Evolutionary conservation across 352 stramenopile genomes (phyloP).

Genomic region (Achlya hypogyna): DNA sequence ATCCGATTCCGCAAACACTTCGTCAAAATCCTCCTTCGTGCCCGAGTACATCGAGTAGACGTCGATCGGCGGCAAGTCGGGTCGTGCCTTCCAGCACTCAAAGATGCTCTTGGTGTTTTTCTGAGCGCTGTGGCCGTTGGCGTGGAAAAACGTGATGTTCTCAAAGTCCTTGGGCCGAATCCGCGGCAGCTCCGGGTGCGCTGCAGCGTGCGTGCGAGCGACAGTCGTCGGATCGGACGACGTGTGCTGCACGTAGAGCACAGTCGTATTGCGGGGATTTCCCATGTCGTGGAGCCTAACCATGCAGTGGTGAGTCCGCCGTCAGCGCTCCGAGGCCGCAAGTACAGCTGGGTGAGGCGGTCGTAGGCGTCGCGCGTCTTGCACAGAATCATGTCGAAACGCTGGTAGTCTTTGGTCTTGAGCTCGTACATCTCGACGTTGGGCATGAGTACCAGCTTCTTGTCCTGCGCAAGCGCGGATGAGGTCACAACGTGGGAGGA

Average conservation of each 20-base stretch:
- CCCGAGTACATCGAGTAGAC: conserved; percentile 32
- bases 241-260: conserved; percentile 1
- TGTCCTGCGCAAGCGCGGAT: neutral
- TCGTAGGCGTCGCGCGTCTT: conserved; percentile 17
- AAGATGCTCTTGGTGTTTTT: conserved; percentile 32
- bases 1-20: conserved; percentile 14
- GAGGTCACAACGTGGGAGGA: neutral
- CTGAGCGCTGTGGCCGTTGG: conserved; percentile 24
- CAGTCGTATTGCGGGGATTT: conserved; percentile 4
- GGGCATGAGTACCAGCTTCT: conserved; percentile 7
- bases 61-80: conserved; percentile 30
- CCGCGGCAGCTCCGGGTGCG: neutral
- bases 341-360: neutral
- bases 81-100: conserved; percentile 31
- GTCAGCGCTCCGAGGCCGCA: neutral
- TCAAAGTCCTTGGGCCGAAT: neutral
- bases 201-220: neutral
- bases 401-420: neutral
- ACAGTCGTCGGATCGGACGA: conserved; percentile 6
- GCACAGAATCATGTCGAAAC: neutral
- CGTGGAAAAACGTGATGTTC: conserved; percentile 8
- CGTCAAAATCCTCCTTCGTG: conserved; percentile 24
- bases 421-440: conserved; percentile 14
- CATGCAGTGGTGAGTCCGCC: neutral
- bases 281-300: neutral